Evolutionary conservation across 2,329 filamentous ascomycete species (phyloP).

Genomic region (Alternaria sp.): DNA sequence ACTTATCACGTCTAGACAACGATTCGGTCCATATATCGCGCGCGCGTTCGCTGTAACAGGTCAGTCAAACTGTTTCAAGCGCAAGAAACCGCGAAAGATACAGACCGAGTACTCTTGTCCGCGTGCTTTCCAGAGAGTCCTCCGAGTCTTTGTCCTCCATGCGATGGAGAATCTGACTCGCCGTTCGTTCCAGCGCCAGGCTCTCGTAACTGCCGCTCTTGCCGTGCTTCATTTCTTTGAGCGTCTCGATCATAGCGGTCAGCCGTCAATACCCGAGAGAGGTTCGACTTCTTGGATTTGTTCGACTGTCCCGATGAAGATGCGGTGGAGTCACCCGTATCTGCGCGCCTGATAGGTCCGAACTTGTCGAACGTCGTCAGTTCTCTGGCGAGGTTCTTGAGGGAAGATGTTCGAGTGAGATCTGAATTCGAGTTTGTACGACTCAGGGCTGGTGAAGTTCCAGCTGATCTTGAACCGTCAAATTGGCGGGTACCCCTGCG

Average conservation of each 20-base stretch:
- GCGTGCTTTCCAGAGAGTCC: slow-evolving; percentile 42
- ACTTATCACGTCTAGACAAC: slow-evolving; percentile 46
- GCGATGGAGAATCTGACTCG: slow-evolving; percentile 40
- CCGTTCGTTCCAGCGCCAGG: slow-evolving; percentile 36
- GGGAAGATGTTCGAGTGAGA: slow-evolving; percentile 1
- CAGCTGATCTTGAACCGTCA: slow-evolving; percentile 29
- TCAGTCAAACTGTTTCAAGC: neutral
- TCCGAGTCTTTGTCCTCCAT: slow-evolving; percentile 44
- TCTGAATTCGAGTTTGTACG: slow-evolving; percentile 18
- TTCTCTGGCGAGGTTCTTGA: slow-evolving; percentile 1
- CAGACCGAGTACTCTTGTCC: slow-evolving; percentile 41
- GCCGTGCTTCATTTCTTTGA: slow-evolving; percentile 44
- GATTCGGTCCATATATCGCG: slow-evolving; percentile 44
- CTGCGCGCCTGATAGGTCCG: slow-evolving; percentile 8
- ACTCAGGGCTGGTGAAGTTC: slow-evolving; percentile 15
- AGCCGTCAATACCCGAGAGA: slow-evolving; percentile 13
- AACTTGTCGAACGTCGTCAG: slow-evolving; percentile 5
- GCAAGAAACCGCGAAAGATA: neutral
- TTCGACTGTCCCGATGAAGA: slow-evolving; percentile 11
- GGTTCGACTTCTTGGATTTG: slow-evolving; percentile 10
- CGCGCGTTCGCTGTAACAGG: slow-evolving; percentile 37
- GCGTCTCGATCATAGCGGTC: slow-evolving; percentile 39
- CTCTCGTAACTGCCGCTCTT: slow-evolving; percentile 40
- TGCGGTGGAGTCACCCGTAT: slow-evolving; percentile 11
- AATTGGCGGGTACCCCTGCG: slow-evolving; percentile 18